These are phyloP conservation scores for Suillus occidentalis DNA, from an alignment of 768 basidiomycete species.

Conservation along the genomic window DNA sequence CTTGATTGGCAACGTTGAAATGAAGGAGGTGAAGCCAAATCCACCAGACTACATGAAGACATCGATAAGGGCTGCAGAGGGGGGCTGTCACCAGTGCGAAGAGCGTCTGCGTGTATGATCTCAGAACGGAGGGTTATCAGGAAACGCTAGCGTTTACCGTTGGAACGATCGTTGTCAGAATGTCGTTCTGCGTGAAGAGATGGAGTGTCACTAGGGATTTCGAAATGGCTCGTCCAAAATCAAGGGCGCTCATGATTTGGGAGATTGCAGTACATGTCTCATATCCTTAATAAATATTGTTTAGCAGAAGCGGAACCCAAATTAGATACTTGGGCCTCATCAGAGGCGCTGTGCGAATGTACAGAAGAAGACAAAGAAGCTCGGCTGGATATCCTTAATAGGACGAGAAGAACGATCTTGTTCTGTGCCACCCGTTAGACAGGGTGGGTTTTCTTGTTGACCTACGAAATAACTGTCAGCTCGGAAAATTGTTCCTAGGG, in stretches of 20 bases:
- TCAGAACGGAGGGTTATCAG: not conserved
- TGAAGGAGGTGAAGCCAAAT: constrained; percentile 48
- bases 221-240: constrained; percentile 13
- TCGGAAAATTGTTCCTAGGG: not conserved
- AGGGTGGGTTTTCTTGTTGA: not conserved
- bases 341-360: not conserved
- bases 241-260: constrained; percentile 23
- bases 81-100: constrained; percentile 37
- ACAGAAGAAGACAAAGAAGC: not conserved
- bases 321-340: not conserved
- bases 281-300: constrained; percentile 17
- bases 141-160: constrained; percentile 16
- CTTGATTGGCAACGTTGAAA: constrained; percentile 45
- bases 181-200: constrained; percentile 27
- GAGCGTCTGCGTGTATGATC: constrained; percentile 27
- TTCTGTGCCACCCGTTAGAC: not conserved
- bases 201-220: constrained; percentile 19
- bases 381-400: not conserved
- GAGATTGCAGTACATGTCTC: constrained; percentile 10
- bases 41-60: constrained; percentile 40
- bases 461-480: not conserved
- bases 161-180: constrained; percentile 28
- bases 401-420: not conserved
- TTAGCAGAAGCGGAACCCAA: not conserved
- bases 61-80: constrained; percentile 16